Conservation (phyloP, 345 rosid species). For the Pistacia integerrima region DNA sequence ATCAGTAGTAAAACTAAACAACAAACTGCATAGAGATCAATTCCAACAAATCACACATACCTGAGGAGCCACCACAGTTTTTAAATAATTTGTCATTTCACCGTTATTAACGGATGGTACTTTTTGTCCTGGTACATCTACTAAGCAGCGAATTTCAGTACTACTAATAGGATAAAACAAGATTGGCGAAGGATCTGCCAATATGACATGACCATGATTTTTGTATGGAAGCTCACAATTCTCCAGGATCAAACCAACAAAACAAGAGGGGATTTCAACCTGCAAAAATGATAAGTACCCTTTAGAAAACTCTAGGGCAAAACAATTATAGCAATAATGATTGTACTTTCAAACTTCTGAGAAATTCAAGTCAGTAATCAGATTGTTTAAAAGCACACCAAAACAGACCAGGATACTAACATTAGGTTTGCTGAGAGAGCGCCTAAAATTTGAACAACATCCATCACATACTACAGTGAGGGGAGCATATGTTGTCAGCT, state of each 20-base stretch:
- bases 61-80: slow-evolving; percentile 12
- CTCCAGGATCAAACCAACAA: slow-evolving; percentile 9
- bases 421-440: slow-evolving; percentile 5
- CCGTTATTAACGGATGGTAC: slow-evolving; percentile 11
- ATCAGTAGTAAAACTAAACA: neutral
- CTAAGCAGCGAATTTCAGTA: neutral
- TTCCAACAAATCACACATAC: neutral
- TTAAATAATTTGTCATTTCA: slow-evolving; percentile 10
- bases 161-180: slow-evolving; percentile 6
- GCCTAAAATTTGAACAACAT: slow-evolving; percentile 3
- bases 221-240: neutral
- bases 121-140: neutral
- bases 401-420: neutral
- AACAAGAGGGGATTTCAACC: slow-evolving; percentile 7
- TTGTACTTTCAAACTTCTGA: too few species aligned
- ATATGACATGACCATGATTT: neutral
- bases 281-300: neutral
- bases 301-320: neutral
- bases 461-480: slow-evolving; percentile 11
- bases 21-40: too few species aligned
- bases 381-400: too few species aligned
- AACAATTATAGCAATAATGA: neutral
- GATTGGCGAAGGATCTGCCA: slow-evolving; percentile 2
- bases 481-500: neutral
- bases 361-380: too few species aligned